phyloP scores from a whole-genome alignment of 2,329 filamentous ascomycete genomes.

The Pseudocercospora musae region DNA sequence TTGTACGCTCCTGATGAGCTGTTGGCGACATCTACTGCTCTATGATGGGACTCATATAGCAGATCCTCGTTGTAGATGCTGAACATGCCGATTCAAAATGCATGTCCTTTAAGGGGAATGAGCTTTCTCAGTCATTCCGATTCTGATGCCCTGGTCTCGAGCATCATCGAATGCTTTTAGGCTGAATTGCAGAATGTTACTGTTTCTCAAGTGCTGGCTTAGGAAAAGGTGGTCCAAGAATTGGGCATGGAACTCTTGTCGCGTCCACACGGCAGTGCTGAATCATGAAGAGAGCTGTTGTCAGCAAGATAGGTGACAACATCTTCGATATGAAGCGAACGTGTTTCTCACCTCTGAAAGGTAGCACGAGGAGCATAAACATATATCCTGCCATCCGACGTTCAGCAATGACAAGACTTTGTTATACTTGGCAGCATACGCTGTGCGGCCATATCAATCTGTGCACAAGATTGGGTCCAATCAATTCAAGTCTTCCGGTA shows the following conservation, averaged over 20 bases:
- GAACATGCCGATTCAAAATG: constrained; percentile 11
- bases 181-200: background rate
- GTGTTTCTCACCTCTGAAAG: background rate
- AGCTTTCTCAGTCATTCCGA: background rate
- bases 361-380: too few species aligned
- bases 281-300: background rate
- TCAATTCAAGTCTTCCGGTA: too few species aligned
- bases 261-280: background rate
- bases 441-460: too few species aligned
- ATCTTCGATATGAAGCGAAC: background rate
- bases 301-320: background rate
- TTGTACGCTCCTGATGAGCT: background rate
- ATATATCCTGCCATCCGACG: too few species aligned
- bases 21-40: background rate
- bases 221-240: background rate
- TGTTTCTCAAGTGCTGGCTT: background rate
- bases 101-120: constrained; percentile 1
- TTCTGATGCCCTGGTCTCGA: background rate
- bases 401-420: too few species aligned
- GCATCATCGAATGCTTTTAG: background rate
- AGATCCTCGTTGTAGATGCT: constrained; percentile 6
- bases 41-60: constrained; percentile 10
- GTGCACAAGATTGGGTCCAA: too few species aligned
- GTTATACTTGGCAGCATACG: too few species aligned
- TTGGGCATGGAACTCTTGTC: background rate